Base-by-base conservation (phyloP, 2,329 filamentous ascomycete species). In the Aureobasidium sp. region DNA sequence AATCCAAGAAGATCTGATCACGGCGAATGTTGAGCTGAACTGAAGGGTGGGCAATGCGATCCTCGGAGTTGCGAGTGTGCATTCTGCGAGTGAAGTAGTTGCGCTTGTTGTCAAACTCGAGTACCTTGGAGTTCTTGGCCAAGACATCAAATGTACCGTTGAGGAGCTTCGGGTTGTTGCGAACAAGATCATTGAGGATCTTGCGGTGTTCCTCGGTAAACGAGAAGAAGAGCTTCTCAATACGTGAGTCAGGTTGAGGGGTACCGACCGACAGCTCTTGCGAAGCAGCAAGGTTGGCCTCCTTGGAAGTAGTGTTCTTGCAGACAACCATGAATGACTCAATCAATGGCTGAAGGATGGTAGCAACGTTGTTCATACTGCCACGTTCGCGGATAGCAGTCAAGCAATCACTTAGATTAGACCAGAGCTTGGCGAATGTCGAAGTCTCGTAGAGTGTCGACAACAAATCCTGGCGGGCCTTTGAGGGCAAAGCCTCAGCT, bases 81-180 rank as follows among this genome's bases (percentile, higher is more conserved):
- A 99, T 87, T 70, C 91, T 92, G 64, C 94, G 89, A 73, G 87
- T 97, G 81, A 99, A 99, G 82, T 95, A 99, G 77, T 96, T 97
- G 70, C 94, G 91, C 81, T 99, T 99, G 79, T 99, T 99, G 78
- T 99, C 94, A 70, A 99, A 99, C 72, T 99, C 94, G 14, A 99
- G 81, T 3, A 99, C 95, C 81, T 97, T 99, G 29, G 94, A 95
- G 72, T 99, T 99, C 81, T 96, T 97, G 66, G 97, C 94, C 52
- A 99, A 79, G 17, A 99, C 82, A 12, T 93, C 92, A 77, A 99
- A 97, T 2, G 93, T 97, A 59, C 94, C 94, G 63, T 93, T 97
- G 95, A 99, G 99, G 66, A 99, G 85, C 75, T 96, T 96, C 34
- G 95, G 94, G 68, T 96, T 97, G 71, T 96, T 91, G 66, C 95